These are phyloP conservation scores for Chalciporus pseudorubinellus DNA, from an alignment of 768 basidiomycete species.

Conservation along the genomic window DNA sequence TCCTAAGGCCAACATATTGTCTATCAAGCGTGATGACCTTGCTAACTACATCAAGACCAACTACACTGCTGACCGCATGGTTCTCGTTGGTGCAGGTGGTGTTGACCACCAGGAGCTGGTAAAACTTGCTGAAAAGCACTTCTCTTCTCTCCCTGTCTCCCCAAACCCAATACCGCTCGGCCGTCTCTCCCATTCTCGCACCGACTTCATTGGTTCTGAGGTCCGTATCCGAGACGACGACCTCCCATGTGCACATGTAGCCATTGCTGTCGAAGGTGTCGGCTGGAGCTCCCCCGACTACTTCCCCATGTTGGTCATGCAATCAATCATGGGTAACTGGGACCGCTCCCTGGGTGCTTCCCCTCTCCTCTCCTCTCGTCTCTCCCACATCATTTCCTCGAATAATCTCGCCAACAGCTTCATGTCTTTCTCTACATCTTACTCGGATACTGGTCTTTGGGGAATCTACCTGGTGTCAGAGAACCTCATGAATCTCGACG, in stretches of 20 bases:
- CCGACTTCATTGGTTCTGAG: constrained; percentile 89
- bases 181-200: constrained; percentile 69
- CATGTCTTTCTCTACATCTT: constrained; percentile 99
- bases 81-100: constrained; percentile 95
- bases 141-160: constrained; percentile 85
- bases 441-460: constrained; percentile 99
- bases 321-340: constrained; percentile 99
- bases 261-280: constrained; percentile 96
- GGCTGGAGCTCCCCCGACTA: constrained; percentile 98
- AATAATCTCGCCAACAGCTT: constrained; percentile 98
- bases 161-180: constrained; percentile 87
- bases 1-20: constrained; percentile 92
- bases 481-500: constrained; percentile 91
- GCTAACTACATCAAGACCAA: constrained; percentile 92
- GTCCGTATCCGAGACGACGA: constrained; percentile 95
- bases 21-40: constrained; percentile 90
- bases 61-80: constrained; percentile 99
- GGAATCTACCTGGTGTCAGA: constrained; percentile 97
- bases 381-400: constrained; percentile 85
- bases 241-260: constrained; percentile 84
- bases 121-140: constrained; percentile 92
- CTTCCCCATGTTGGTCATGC: constrained; percentile 99
- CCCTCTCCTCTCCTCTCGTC: constrained; percentile 83
- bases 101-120: constrained; percentile 91
- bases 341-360: constrained; percentile 93